Conservation (phyloP, 305 asterid species). For the Fraxinus sp. region DNA sequence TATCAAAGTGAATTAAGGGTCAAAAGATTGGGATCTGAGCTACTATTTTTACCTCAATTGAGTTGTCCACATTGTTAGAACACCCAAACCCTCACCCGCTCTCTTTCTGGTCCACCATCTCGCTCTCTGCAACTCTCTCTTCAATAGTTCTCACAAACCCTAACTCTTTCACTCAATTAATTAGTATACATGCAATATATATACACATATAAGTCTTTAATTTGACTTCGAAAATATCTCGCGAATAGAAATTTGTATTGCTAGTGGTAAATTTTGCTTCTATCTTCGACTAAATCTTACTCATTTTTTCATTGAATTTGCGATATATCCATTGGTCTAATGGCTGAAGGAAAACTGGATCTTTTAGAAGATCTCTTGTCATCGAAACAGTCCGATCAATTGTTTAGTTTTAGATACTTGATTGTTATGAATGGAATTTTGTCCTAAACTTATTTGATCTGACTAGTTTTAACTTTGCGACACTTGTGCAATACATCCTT, state of each 20-base stretch:
- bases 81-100: constrained; percentile 72
- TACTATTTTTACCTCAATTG: not conserved
- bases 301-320: constrained; percentile 27
- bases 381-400: constrained; percentile 62
- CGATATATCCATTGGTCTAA: constrained; percentile 32
- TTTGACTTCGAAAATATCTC: constrained; percentile 28
- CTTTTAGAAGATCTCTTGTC: constrained; percentile 57
- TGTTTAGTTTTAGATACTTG: constrained; percentile 32
- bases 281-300: constrained; percentile 19
- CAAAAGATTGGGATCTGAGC: not conserved
- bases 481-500: constrained; percentile 32
- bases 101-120: constrained; percentile 23
- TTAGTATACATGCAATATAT: not conserved
- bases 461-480: constrained; percentile 19
- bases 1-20: not conserved
- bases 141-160: constrained; percentile 51
- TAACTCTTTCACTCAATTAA: constrained; percentile 29
- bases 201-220: constrained; percentile 22
- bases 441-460: constrained; percentile 42
- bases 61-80: constrained; percentile 25
- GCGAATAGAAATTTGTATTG: constrained; percentile 22
- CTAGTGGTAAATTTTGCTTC: constrained; percentile 31
- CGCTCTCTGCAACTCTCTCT: constrained; percentile 38
- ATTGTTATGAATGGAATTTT: constrained; percentile 22
- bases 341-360: constrained; percentile 64